Evolutionary conservation across 1,284 basidiomycete genomes (phyloP).

Genomic region (Omphalotus olearius): DNA sequence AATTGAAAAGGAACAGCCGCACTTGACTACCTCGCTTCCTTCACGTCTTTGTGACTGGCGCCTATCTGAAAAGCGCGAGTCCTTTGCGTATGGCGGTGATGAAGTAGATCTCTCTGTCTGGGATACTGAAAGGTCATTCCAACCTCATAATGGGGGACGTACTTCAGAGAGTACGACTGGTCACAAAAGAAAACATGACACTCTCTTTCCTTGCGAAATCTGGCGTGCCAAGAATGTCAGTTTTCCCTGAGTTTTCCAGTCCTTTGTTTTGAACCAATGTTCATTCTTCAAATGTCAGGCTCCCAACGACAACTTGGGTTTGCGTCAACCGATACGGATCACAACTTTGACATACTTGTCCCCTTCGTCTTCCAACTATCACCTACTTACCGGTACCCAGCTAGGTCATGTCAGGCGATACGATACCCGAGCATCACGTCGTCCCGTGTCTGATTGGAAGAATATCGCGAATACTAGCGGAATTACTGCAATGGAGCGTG

Average conservation of each 20-base stretch:
- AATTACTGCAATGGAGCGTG: slow-evolving; percentile 57
- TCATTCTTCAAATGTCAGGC: slow-evolving; percentile 40
- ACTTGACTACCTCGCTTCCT: slow-evolving; percentile 44
- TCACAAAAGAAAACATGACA: slow-evolving; percentile 71
- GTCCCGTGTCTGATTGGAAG: slow-evolving; percentile 68
- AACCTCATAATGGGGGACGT: slow-evolving; percentile 18
- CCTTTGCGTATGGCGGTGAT: slow-evolving; percentile 82
- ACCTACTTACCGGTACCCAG: slow-evolving; percentile 73
- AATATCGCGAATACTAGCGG: slow-evolving; percentile 63
- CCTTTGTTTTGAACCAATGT: not conserved
- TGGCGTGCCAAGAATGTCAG: slow-evolving; percentile 79
- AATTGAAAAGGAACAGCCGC: slow-evolving; percentile 17
- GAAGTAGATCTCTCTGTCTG: slow-evolving; percentile 86
- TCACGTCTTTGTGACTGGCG: slow-evolving; percentile 64
- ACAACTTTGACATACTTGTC: slow-evolving; percentile 59
- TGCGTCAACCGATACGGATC: slow-evolving; percentile 82
- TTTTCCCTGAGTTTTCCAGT: slow-evolving; percentile 1
- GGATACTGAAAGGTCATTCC: slow-evolving; percentile 71
- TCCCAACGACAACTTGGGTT: slow-evolving; percentile 71
- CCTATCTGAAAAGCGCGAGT: slow-evolving; percentile 45
- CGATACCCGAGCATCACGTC: slow-evolving; percentile 71
- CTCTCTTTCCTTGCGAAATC: slow-evolving; percentile 64
- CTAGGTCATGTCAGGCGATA: slow-evolving; percentile 76
- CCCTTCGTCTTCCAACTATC: slow-evolving; percentile 36
- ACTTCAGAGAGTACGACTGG: slow-evolving; percentile 18